These are phyloP conservation scores for Retiboletus flavoniger DNA, from an alignment of 1,284 basidiomycete species.

Conservation along the genomic window DNA sequence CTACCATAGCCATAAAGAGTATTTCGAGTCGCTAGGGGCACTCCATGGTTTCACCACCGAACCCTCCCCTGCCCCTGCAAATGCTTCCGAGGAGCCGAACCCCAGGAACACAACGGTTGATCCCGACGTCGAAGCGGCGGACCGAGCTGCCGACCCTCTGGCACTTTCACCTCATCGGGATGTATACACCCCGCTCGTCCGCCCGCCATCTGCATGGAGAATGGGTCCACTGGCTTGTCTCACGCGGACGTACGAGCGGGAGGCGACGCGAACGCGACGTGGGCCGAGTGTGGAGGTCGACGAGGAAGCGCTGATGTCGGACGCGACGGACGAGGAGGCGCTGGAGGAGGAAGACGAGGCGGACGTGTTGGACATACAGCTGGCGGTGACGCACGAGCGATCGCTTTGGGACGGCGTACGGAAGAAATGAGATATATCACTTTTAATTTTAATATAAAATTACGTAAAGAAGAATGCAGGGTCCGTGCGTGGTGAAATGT, in stretches of 20 bases:
- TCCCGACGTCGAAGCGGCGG: constrained; percentile 3
- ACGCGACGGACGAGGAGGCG: constrained; percentile 44
- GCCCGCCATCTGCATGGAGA: constrained; percentile 25
- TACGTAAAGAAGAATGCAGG: constrained; percentile 17
- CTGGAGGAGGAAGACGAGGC: constrained; percentile 48
- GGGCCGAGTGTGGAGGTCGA: constrained; percentile 18
- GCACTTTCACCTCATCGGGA: constrained; percentile 23
- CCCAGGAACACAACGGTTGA: constrained; percentile 6
- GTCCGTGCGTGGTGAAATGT: constrained; percentile 35
- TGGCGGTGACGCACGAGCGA: constrained; percentile 28
- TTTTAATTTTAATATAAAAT: constrained; percentile 7
- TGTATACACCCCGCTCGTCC: constrained; percentile 31
- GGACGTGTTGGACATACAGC: constrained; percentile 41
- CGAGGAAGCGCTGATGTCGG: constrained; percentile 36
- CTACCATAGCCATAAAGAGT: constrained; percentile 30
- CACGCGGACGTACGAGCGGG: constrained; percentile 21
- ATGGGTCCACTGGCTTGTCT: constrained; percentile 14
- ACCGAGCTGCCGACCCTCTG: constrained; percentile 11
- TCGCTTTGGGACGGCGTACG: constrained; percentile 28
- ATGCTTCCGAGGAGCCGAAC: constrained; percentile 16
- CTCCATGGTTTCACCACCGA: constrained; percentile 10
- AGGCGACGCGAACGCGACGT: constrained; percentile 19
- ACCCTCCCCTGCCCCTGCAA: constrained; percentile 4
- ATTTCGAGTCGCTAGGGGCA: constrained; percentile 36
- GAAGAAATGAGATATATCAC: constrained; percentile 5